phyloP scores from a whole-genome alignment of 2,329 filamentous ascomycete genomes.

The Aspergillus ustus region DNA sequence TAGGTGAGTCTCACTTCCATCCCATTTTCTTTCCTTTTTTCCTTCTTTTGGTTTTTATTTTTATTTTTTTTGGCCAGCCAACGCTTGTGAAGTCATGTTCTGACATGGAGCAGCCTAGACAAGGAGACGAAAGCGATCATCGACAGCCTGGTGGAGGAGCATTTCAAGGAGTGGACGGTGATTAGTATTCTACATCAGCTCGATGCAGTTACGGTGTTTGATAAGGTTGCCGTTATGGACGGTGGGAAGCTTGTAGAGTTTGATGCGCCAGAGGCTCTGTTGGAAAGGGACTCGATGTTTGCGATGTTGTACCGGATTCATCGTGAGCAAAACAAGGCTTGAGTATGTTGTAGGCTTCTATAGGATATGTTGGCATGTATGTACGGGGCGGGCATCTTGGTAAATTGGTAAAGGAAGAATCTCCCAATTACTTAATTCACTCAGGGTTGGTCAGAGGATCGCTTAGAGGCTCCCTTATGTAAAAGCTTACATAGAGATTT shows the following conservation, averaged over 20 bases:
- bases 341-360: no score
- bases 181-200: not conserved
- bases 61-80: no score
- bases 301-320: not conserved
- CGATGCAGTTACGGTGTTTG: not conserved
- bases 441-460: no score
- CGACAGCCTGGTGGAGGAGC: not conserved
- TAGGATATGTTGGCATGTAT: no score
- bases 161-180: not conserved
- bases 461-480: no score
- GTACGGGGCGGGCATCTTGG: no score
- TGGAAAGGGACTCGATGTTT: constrained; percentile 1
- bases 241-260: not conserved
- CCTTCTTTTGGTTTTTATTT: no score
- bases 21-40: no score
- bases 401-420: no score
- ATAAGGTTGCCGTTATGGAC: not conserved
- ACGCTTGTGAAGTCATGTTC: not conserved
- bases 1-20: not conserved
- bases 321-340: not conserved
- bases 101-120: not conserved
- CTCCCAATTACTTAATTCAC: no score
- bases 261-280: not conserved
- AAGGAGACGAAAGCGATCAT: not conserved
- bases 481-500: no score